Evolutionary conservation across 768 basidiomycete genomes (phyloP).

Genomic region (Tricholoma sp.): DNA sequence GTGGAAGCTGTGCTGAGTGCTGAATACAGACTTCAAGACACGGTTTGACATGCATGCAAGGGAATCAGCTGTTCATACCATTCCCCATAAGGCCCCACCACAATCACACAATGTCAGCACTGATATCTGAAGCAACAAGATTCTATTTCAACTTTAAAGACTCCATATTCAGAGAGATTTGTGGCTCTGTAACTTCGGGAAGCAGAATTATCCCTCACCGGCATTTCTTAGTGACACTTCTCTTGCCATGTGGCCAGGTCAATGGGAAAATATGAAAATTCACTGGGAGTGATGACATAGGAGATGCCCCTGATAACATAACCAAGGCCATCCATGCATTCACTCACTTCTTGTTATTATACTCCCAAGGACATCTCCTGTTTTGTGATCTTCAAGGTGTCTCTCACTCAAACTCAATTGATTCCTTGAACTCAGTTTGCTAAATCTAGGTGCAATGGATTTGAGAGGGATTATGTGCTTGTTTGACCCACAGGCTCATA

Average conservation of each 20-base stretch:
- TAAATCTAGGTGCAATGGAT: too few species aligned
- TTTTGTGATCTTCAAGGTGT: constrained; percentile 24
- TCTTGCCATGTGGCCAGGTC: constrained; percentile 19
- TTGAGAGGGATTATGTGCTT: too few species aligned
- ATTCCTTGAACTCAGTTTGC: too few species aligned
- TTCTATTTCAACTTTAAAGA: background rate
- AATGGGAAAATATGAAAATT: constrained; percentile 20
- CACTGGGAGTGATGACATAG: constrained; percentile 21
- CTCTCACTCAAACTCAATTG: background rate
- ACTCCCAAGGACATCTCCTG: constrained; percentile 13
- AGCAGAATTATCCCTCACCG: constrained; percentile 7
- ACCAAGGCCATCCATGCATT: constrained; percentile 22
- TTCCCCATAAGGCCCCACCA: too few species aligned
- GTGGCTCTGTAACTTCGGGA: background rate
- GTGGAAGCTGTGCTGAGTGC: too few species aligned
- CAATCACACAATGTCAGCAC: too few species aligned
- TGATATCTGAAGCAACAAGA: too few species aligned
- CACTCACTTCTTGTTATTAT: constrained; percentile 19
- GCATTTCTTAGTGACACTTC: constrained; percentile 21
- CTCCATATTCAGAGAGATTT: background rate
- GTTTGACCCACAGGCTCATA: constrained; percentile 6
- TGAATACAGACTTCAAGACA: too few species aligned
- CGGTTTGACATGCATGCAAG: too few species aligned
- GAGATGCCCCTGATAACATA: constrained; percentile 14
- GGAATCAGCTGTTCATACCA: too few species aligned